Conservation (phyloP, 257 asterid genomes). For the Datura wrightii region DNA sequence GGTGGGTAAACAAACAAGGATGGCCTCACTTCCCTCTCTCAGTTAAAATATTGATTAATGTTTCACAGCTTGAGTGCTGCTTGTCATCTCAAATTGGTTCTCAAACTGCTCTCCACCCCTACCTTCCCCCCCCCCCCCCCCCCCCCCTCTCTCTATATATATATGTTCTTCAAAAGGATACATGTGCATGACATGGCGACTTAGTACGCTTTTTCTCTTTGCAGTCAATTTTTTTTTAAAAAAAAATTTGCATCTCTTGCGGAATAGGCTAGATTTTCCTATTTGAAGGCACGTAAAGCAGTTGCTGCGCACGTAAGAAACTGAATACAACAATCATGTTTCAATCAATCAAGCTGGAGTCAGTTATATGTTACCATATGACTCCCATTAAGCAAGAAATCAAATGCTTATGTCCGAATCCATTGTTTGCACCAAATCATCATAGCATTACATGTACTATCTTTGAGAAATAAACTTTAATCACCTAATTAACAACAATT, state of each 20-base stretch:
- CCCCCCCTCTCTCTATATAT: not conserved
- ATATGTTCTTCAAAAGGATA: not conserved
- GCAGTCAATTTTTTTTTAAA: not conserved
- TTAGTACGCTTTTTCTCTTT: constrained; percentile 22
- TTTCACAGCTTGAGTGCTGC: not conserved
- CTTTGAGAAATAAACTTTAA: not conserved
- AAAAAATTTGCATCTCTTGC: not conserved
- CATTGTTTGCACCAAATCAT: not conserved
- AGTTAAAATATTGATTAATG: constrained; percentile 30
- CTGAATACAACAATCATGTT: not conserved
- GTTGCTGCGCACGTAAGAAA: not conserved
- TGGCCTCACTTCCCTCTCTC: constrained; percentile 33
- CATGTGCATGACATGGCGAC: constrained; percentile 33
- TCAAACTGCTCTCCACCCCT: constrained; percentile 26
- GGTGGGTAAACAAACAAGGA: constrained; percentile 24
- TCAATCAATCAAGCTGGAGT: not conserved
- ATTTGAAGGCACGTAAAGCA: not conserved
- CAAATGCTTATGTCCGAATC: not conserved
- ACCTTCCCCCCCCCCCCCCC: no score
- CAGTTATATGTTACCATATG: no score
- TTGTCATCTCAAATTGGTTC: constrained; percentile 40
- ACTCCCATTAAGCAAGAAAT: no score
- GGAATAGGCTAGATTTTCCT: not conserved
- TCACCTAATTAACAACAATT: not conserved
- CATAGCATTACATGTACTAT: not conserved